phyloP scores from a whole-genome alignment of 768 basidiomycete species.

The Boletus reticuloceps region DNA sequence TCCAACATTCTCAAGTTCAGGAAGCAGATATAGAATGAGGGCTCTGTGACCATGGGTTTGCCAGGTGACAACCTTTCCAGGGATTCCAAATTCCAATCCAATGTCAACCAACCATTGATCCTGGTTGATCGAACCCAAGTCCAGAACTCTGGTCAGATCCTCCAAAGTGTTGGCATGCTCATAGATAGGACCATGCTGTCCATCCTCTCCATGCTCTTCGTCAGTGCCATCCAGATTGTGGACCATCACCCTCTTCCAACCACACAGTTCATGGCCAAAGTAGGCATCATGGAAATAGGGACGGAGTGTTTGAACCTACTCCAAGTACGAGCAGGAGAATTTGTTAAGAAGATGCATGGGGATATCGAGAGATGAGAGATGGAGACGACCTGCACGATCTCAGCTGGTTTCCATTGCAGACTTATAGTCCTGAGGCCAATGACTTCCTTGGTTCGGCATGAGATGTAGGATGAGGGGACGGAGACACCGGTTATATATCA shows the following conservation, averaged over 20 bases:
- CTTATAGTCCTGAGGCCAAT: not conserved
- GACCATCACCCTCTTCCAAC: constrained; percentile 4
- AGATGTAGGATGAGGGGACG: not conserved
- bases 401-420: not conserved
- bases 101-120: constrained; percentile 2
- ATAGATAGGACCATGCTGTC: not conserved
- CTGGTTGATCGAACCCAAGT: not conserved
- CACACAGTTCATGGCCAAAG: constrained; percentile 7
- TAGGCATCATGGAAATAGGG: constrained; percentile 1
- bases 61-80: not conserved
- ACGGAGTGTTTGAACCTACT: fast-evolving
- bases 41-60: not conserved
- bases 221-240: not conserved
- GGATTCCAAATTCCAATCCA: not conserved
- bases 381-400: not conserved
- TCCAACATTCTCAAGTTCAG: fast-evolving
- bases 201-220: not conserved
- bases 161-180: not conserved
- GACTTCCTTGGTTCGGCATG: not conserved
- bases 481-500: not conserved
- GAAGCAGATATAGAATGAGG: not conserved
- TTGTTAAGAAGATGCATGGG: not conserved
- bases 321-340: not conserved
- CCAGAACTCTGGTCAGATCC: not conserved
- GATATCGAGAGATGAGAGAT: not conserved